phyloP scores from a whole-genome alignment of 1,284 basidiomycete species.

The Schizopora paradoxa region DNA sequence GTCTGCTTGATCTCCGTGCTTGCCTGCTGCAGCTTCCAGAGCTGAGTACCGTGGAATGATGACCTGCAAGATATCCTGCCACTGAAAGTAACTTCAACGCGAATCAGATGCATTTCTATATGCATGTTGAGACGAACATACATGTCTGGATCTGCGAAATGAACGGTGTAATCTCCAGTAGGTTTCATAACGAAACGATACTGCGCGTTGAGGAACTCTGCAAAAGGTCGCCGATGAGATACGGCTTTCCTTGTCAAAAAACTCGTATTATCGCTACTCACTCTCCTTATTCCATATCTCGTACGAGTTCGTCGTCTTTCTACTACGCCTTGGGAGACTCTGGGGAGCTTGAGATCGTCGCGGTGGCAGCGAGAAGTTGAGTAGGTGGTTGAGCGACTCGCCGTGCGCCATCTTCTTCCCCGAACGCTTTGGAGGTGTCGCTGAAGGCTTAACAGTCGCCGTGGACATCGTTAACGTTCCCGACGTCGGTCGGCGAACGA shows the following conservation, averaged over 20 bases:
- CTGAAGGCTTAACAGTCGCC: not conserved
- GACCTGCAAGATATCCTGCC: slow-evolving; percentile 95
- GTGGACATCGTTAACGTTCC: not conserved
- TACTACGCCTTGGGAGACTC: slow-evolving; percentile 66
- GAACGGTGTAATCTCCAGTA: slow-evolving; percentile 86
- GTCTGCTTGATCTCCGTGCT: slow-evolving; percentile 29
- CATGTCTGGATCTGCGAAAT: slow-evolving; percentile 95
- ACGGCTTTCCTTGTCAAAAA: slow-evolving; percentile 15
- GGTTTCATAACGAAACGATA: slow-evolving; percentile 94
- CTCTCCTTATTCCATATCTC: slow-evolving; percentile 83
- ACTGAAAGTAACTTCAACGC: slow-evolving; percentile 76
- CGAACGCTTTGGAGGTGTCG: slow-evolving; percentile 44
- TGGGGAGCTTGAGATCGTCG: slow-evolving; percentile 56
- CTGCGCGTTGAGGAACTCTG: slow-evolving; percentile 90
- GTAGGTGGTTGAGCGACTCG: slow-evolving; percentile 68
- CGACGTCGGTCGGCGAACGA: too few relatives aligned
- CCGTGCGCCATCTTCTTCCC: slow-evolving; percentile 56
- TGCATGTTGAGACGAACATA: slow-evolving; percentile 35
- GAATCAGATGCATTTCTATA: slow-evolving; percentile 16
- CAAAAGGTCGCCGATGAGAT: slow-evolving; percentile 14
- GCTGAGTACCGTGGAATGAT: slow-evolving; percentile 80
- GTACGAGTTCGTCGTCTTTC: slow-evolving; percentile 54
- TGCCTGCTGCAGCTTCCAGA: slow-evolving; percentile 46
- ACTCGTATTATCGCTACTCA: slow-evolving; percentile 39
- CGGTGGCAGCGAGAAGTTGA: slow-evolving; percentile 82